Evolutionary conservation across 805 yeast species (phyloP), one percentile per base, ranked within the genome.

Genomic region (Monosporozyma aquatica): DNA sequence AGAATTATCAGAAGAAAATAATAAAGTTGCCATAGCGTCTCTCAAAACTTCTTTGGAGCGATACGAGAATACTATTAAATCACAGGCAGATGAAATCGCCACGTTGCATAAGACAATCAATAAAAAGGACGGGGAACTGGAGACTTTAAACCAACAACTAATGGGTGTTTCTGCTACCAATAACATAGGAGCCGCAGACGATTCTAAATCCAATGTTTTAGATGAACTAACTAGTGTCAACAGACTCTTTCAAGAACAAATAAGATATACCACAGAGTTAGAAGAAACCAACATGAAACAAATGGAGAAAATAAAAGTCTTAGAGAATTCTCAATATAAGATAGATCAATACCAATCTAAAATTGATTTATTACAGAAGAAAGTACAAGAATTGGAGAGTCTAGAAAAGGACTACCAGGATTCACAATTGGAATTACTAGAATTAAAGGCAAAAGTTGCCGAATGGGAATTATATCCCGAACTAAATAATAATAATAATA

Each of bases 261-360:
- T 73, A 30, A 56, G 64, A 21, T 68, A 72, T 47, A 58, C 73
- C 35, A 62, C 68, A 49, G 69, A 67, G 33, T 52, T 72, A 45
- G 86, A 80, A 47, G 65, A 68, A 5, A 71, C 73, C 47, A 73
- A 75, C 46, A 62, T 77, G 40, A 63, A 69, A 6, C 77, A 80
- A 53, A 63, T 75, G 18, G 72, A 69, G 45, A 71, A 75, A 30
- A 67, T 81, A 43, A 70, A 70, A 47, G 63, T 66, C 8, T 62
- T 76, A 20, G 73, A 74, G 22, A 47, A 51, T 18, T 14, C 47
- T n/a, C n/a, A n/a, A 3, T 51, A 41, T 15, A 61, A 59, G 8
- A 51, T 58, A 1, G 47, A 43, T 8, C 34, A 45, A 10, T 58
- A 56, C 38, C 54, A 53, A 44, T 25, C 25, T 6, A 62, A 53